phyloP scores from a whole-genome alignment of 345 rosid genomes.

The Raphanus sativus region DNA sequence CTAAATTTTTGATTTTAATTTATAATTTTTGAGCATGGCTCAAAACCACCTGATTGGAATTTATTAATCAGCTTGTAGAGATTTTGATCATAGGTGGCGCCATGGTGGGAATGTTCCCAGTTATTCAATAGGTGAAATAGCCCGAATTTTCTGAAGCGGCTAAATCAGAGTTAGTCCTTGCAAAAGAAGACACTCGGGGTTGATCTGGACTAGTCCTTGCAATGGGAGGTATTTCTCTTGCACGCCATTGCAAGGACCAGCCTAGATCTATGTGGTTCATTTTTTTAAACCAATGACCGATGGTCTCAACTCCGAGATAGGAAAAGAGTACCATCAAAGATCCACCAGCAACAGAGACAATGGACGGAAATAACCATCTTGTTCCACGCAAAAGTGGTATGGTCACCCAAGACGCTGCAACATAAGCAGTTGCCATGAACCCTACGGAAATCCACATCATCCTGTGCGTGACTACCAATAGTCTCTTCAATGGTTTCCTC shows the following conservation, averaged over 20 bases:
- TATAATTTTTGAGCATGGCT: no score
- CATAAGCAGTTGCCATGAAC: conserved; percentile 4
- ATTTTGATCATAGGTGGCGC: not conserved
- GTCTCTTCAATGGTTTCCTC: not conserved
- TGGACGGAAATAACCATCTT: conserved; percentile 24
- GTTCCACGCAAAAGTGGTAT: not conserved
- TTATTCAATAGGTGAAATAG: conserved; percentile 18
- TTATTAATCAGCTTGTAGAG: no score
- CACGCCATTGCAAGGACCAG: no score
- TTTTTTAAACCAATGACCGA: conserved; percentile 43
- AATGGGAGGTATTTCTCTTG: conserved; percentile 11
- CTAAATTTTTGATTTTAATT: no score
- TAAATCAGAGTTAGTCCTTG: conserved; percentile 27
- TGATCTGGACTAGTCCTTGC: conserved; percentile 17
- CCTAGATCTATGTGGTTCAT: not conserved
- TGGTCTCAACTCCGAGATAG: conserved; percentile 44
- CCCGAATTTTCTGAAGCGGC: not conserved
- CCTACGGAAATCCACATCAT: not conserved
- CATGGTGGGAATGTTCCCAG: not conserved
- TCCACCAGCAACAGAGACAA: conserved; percentile 47
- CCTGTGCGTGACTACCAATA: not conserved
- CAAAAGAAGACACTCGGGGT: conserved; percentile 13
- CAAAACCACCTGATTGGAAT: no score
- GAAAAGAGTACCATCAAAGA: conserved; percentile 36
- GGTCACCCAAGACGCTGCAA: not conserved